A percentile compares a stretch with the other conserved stretches of the same genome.
These are phyloP conservation scores for Trichaptum fuscoviolaceum DNA, from an alignment of 768 basidiomycete genomes.

Conservation along the genomic window DNA sequence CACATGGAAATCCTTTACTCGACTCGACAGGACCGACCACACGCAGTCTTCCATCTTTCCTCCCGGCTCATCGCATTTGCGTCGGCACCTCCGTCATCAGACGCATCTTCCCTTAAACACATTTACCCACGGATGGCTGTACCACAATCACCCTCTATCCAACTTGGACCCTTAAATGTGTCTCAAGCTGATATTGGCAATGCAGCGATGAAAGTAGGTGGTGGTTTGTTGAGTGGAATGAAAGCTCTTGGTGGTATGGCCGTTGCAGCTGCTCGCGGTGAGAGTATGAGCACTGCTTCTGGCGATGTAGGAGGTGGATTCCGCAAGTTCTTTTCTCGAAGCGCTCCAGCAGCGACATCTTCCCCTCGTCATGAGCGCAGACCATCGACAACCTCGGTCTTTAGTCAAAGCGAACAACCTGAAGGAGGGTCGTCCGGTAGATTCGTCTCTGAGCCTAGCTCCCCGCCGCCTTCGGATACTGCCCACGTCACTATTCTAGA, in stretches of 20 bases:
- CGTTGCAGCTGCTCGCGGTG: conserved; percentile 35
- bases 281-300: conserved; percentile 8
- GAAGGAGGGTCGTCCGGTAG: not conserved
- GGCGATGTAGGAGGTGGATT: conserved; percentile 21
- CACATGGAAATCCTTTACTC: conserved; percentile 12
- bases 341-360: conserved; percentile 45
- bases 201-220: conserved; percentile 55
- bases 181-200: conserved; percentile 47
- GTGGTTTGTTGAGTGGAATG: conserved; percentile 58
- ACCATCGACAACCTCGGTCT: conserved; percentile 6
- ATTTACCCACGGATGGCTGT: conserved; percentile 2
- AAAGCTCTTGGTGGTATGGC: conserved; percentile 59
- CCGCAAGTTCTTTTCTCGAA: conserved; percentile 52
- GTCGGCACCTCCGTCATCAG: conserved; percentile 25
- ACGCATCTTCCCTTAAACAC: conserved; percentile 4
- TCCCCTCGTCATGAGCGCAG: conserved; percentile 19
- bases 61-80: conserved; percentile 60
- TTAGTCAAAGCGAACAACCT: not conserved
- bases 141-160: conserved; percentile 4
- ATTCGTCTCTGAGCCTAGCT: conserved; percentile 13
- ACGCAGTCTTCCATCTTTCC: conserved; percentile 57
- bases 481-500: conserved; percentile 56
- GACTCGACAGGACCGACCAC: conserved; percentile 19
- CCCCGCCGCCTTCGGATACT: conserved; percentile 22
- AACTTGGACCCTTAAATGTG: conserved; percentile 22